These are phyloP conservation scores for Artomyces pyxidatus DNA, from an alignment of 768 basidiomycete genomes.

Conservation along the genomic window DNA sequence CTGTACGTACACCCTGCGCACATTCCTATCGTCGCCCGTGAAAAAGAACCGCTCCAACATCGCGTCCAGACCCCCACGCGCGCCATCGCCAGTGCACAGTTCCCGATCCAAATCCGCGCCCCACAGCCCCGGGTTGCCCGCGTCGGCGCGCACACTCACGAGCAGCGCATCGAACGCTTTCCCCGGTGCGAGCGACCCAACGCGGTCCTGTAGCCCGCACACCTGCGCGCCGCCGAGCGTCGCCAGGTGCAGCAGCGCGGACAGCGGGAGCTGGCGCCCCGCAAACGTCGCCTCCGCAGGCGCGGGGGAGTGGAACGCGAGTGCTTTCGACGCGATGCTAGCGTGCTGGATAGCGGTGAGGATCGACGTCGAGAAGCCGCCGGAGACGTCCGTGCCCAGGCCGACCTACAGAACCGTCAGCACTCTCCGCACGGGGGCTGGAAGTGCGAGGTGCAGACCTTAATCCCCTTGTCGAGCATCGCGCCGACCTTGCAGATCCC, in stretches of 20 bases:
- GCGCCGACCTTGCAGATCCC: constrained; percentile 75
- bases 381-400: constrained; percentile 89
- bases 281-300: constrained; percentile 29
- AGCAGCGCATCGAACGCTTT: constrained; percentile 89
- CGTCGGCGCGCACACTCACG: constrained; percentile 46
- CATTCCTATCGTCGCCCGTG: constrained; percentile 81
- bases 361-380: constrained; percentile 80
- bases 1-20: constrained; percentile 76
- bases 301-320: constrained; percentile 38
- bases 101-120: constrained; percentile 29
- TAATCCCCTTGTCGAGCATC: constrained; percentile 78
- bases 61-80: constrained; percentile 36
- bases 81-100: constrained; percentile 11
- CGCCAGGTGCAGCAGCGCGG: constrained; percentile 81
- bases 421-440: not conserved
- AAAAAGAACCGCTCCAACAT: constrained; percentile 82
- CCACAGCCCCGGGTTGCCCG: constrained; percentile 54
- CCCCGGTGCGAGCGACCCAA: constrained; percentile 72
- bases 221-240: constrained; percentile 88
- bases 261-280: constrained; percentile 57
- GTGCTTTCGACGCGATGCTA: constrained; percentile 73
- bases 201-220: constrained; percentile 54
- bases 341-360: constrained; percentile 67
- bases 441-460: constrained; percentile 38
- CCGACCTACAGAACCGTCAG: constrained; percentile 55